Evolutionary conservation across 345 rosid species (phyloP).

Genomic region (Bruguiera gymnorhiza): DNA sequence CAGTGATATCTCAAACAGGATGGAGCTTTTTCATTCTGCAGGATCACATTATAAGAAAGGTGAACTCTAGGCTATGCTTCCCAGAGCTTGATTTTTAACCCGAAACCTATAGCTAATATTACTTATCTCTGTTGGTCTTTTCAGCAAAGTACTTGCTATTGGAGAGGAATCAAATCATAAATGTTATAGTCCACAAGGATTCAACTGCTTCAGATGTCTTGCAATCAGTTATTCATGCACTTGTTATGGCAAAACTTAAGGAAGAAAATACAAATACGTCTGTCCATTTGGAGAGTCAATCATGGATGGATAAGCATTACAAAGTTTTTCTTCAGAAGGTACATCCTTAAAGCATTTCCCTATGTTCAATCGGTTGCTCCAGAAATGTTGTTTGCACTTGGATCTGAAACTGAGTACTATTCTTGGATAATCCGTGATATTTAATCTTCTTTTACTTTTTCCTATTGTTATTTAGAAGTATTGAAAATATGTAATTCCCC

Average conservation of each 20-base stretch:
- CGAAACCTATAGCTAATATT: slow-evolving; percentile 7
- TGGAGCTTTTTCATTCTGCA: slow-evolving; percentile 35
- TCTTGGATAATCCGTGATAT: too few species aligned
- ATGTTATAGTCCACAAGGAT: slow-evolving; percentile 60
- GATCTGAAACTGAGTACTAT: too few species aligned
- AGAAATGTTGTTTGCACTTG: too few species aligned
- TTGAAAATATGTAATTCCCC: too few species aligned
- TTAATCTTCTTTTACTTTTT: too few species aligned
- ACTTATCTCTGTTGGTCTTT: slow-evolving; percentile 10
- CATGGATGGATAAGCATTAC: slow-evolving; percentile 80
- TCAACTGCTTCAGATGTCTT: slow-evolving; percentile 56
- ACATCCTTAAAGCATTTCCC: slow-evolving; percentile 11
- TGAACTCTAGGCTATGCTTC: slow-evolving; percentile 1
- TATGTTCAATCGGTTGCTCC: not conserved
- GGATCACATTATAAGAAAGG: slow-evolving; percentile 45
- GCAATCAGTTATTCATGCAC: slow-evolving; percentile 72
- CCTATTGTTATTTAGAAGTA: too few species aligned
- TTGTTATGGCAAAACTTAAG: slow-evolving; percentile 44
- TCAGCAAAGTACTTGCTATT: slow-evolving; percentile 65
- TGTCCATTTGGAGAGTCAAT: slow-evolving; percentile 43
- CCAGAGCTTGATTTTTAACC: not conserved
- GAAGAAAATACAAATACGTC: slow-evolving; percentile 23
- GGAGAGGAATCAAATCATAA: slow-evolving; percentile 45
- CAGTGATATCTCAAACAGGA: slow-evolving; percentile 39
- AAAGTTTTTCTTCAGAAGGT: slow-evolving; percentile 63